Base-by-base conservation (phyloP, 139 green algal species). In the Chlorella sp. region DNA sequence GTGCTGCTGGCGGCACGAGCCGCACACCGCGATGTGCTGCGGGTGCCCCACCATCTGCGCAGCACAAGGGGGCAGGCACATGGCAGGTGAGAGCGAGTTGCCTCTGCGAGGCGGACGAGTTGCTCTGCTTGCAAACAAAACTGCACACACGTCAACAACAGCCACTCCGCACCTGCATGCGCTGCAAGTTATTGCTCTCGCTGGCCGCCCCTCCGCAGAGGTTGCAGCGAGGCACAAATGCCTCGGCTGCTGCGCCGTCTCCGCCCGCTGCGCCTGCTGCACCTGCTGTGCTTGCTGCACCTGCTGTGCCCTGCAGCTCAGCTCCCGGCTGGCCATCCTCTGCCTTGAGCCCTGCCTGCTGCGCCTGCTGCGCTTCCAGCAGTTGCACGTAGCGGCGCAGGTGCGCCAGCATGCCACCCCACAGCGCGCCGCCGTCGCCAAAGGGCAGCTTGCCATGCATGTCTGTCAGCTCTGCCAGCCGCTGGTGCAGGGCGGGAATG, bases 391-490 rank as follows among this genome's bases (percentile, higher is more conserved):
- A 82, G 26, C 60, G 56, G 18, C 76, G 36, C 36, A 82, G 36
- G 25, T 68, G 76, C 7, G 60, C 57, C 76, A 82, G 76, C 76
- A 82, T 41, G 25, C 25, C 17, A 16, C 60, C 76, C 76, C 76
- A 82, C 34, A 82, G 57, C 12, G 76, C 74, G 4, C 74, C 56
- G 7, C 57, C 64, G 36, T 72, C 76, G 15, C 60, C 32, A 39
- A 82, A 72, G 12, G 11, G 9, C 15, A 39, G 41, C 55, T 26
- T 26, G 30, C 25, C 34, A 15, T 63, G 76, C 15, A 82, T 26
- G 12, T 57, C 76, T 12, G 56, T 20, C 15, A 82, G 60, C 60
- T 72, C 76, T 18, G 23, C 25, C 36, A 82, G 38, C 32, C 76
- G 63, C 20, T n/a, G 20, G 1, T 25, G 60, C 76, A 82, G 76